A percentile compares a stretch with the other conserved stretches of the same genome.
These are phyloP conservation scores for Astrothelium subdiscretum DNA, from an alignment of 495 filamentous ascomycete species.

Conservation along the genomic window DNA sequence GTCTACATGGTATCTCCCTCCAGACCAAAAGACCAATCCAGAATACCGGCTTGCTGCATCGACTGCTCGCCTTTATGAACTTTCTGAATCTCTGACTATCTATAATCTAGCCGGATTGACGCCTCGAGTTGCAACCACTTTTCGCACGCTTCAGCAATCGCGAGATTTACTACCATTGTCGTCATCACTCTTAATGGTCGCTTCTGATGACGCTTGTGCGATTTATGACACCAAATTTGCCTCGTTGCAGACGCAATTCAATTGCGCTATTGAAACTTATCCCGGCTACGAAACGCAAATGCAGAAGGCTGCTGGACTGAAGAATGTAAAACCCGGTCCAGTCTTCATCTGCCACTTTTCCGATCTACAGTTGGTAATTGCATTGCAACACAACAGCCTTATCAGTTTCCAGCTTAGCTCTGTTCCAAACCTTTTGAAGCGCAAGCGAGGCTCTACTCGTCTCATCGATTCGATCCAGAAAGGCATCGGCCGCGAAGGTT, in stretches of 20 bases:
- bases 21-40: neutral
- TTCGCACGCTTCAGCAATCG: neutral
- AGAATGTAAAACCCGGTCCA: neutral
- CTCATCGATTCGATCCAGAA: constrained; percentile 26
- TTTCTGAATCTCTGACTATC: constrained; percentile 34
- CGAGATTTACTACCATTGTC: constrained; percentile 12
- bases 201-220: constrained; percentile 13
- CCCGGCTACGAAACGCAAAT: constrained; percentile 1
- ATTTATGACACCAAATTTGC: constrained; percentile 29
- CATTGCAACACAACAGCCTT: constrained; percentile 16
- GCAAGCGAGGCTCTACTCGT: constrained; percentile 4
- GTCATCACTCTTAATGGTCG: constrained; percentile 15
- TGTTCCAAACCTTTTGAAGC: constrained; percentile 11
- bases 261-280: neutral
- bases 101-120: constrained; percentile 41
- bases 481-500: constrained; percentile 9
- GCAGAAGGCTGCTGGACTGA: neutral
- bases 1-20: neutral
- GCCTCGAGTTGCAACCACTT: constrained; percentile 33
- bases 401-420: constrained; percentile 22
- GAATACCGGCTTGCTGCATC: constrained; percentile 43
- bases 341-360: constrained; percentile 15
- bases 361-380: constrained; percentile 22
- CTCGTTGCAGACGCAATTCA: constrained; percentile 19
- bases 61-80: constrained; percentile 43